Evolutionary conservation across 1,284 basidiomycete species (phyloP).

Genomic region (Pascua sp.): DNA sequence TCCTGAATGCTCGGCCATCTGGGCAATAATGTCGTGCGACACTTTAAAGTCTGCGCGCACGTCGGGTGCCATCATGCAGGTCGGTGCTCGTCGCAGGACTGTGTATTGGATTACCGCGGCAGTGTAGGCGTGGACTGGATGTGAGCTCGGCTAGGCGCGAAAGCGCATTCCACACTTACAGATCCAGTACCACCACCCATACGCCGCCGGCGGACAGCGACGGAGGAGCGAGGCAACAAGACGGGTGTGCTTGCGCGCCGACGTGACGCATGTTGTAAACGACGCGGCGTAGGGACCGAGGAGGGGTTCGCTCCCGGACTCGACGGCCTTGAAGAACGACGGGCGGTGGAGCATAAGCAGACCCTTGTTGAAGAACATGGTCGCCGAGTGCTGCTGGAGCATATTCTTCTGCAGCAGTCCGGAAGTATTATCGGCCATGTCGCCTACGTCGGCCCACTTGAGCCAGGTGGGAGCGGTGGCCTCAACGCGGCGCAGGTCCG

Average conservation of each 20-base stretch:
- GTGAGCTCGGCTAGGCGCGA: neutral
- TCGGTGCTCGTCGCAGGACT: slow-evolving; percentile 20
- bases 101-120: slow-evolving; percentile 25
- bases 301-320: slow-evolving; percentile 19
- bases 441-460: slow-evolving; percentile 18
- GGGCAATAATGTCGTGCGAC: slow-evolving; percentile 17
- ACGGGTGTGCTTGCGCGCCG: slow-evolving; percentile 22
- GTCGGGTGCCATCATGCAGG: slow-evolving; percentile 26
- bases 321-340: slow-evolving; percentile 23
- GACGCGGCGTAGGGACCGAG: slow-evolving; percentile 20
- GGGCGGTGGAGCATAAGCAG: slow-evolving; percentile 24
- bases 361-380: slow-evolving; percentile 26
- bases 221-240: slow-evolving; percentile 18
- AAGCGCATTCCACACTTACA: slow-evolving; percentile 7
- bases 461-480: slow-evolving; percentile 20
- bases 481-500: slow-evolving; percentile 18
- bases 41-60: slow-evolving; percentile 21
- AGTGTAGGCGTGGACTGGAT: slow-evolving; percentile 25
- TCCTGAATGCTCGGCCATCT: slow-evolving; percentile 20
- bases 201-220: slow-evolving; percentile 13
- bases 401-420: slow-evolving; percentile 12
- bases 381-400: slow-evolving; percentile 24
- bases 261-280: slow-evolving; percentile 26
- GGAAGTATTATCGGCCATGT: neutral
- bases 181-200: slow-evolving; percentile 27